These are phyloP conservation scores for Colletotrichum euphorbiae DNA, from an alignment of 2,329 filamentous ascomycete genomes.

Conservation along the genomic window DNA sequence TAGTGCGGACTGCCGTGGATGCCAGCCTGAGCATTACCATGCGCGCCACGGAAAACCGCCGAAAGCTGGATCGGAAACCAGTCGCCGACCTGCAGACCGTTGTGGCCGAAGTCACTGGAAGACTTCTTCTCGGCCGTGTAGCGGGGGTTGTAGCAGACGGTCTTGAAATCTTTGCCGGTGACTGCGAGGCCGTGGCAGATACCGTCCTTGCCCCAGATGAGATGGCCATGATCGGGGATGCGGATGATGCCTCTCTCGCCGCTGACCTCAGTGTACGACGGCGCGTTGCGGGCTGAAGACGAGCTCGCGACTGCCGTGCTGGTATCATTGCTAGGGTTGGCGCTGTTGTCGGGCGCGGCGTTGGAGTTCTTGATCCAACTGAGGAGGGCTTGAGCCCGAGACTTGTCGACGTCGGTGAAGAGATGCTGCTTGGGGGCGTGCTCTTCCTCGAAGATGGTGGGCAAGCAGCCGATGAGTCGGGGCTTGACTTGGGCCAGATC, in stretches of 20 bases:
- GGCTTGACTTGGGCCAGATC: background rate
- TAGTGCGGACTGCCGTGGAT: constrained; percentile 59
- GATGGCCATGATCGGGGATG: constrained; percentile 38
- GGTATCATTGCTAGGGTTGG: too few relatives aligned
- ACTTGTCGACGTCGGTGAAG: background rate
- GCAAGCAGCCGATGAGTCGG: background rate
- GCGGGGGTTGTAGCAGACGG: constrained; percentile 39
- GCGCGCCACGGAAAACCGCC: constrained; percentile 64
- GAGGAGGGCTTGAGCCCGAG: background rate
- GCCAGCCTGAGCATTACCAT: constrained; percentile 60
- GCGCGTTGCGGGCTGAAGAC: too few relatives aligned
- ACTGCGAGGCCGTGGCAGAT: constrained; percentile 47
- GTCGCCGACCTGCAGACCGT: constrained; percentile 50
- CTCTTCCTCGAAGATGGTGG: background rate
- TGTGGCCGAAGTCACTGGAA: constrained; percentile 45
- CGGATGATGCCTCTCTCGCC: background rate
- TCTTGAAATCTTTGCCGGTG: background rate
- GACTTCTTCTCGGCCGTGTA: constrained; percentile 25
- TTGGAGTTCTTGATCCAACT: background rate
- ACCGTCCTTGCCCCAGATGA: constrained; percentile 46
- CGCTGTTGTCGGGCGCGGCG: background rate
- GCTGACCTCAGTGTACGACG: too few relatives aligned
- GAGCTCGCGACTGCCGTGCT: too few relatives aligned
- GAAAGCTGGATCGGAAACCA: constrained; percentile 68
- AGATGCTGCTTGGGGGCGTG: background rate